Evolutionary conservation across 179 eudicot species (phyloP).

Genomic region (Dionaea muscipula): DNA sequence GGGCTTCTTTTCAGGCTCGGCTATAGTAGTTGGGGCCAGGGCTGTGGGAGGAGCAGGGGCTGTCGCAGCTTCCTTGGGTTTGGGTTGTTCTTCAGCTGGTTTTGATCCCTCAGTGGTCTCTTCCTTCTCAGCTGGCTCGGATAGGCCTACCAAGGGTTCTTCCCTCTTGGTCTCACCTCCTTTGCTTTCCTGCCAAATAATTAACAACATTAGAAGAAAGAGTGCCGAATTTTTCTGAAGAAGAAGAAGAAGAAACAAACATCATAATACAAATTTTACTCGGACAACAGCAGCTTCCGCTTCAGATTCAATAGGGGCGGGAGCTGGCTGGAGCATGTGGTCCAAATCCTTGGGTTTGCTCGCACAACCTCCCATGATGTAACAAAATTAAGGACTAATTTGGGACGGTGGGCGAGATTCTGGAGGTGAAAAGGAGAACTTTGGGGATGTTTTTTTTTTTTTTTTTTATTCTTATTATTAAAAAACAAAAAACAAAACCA

Average conservation of each 20-base stretch:
- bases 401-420: conserved; percentile 24
- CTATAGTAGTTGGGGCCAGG: too few relatives aligned
- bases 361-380: conserved; percentile 78
- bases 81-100: conserved; percentile 12
- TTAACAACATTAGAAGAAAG: too few relatives aligned
- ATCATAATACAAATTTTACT: conserved; percentile 7
- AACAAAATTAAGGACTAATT: not conserved
- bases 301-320: conserved; percentile 22
- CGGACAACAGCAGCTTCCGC: conserved; percentile 24
- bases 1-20: not conserved
- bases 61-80: conserved; percentile 3
- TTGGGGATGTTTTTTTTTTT: too few relatives aligned
- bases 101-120: conserved; percentile 17
- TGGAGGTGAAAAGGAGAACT: not conserved
- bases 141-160: conserved; percentile 34
- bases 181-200: conserved; percentile 26
- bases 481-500: too few relatives aligned
- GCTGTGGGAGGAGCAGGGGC: not conserved
- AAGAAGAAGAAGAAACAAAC: not conserved
- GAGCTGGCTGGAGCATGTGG: conserved; percentile 15
- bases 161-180: conserved; percentile 41
- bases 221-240: too few relatives aligned
- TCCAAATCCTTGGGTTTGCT: conserved; percentile 62
- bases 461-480: too few relatives aligned
- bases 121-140: conserved; percentile 12